Conservation (phyloP, 441 rosid genomes). For the Capsella rubella region DNA sequence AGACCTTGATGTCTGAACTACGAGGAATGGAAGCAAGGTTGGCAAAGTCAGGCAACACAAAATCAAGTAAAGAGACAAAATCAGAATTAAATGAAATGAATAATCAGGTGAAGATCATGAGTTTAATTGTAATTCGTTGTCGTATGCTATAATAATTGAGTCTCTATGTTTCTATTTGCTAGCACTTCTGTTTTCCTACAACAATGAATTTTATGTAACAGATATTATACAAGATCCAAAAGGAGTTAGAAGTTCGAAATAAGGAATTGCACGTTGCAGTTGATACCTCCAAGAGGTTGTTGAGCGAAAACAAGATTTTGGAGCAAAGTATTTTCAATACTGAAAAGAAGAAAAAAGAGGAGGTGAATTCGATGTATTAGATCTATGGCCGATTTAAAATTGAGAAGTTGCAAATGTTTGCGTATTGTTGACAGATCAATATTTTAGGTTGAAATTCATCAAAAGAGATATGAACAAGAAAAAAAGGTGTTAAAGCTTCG, state of each 20-base stretch:
- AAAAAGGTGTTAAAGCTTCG: conserved; percentile 61
- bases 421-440: conserved; percentile 19
- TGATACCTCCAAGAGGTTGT: conserved; percentile 58
- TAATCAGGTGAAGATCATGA: conserved; percentile 58
- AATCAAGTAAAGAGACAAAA: conserved; percentile 53
- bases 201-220: conserved; percentile 43
- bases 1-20: conserved; percentile 73
- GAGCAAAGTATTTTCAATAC: conserved; percentile 68
- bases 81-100: conserved; percentile 52
- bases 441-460: conserved; percentile 62
- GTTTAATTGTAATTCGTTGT: conserved; percentile 12
- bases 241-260: conserved; percentile 66
- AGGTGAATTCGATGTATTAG: conserved; percentile 54
- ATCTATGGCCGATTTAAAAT: conserved; percentile 23
- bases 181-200: conserved; percentile 3
- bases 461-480: conserved; percentile 74
- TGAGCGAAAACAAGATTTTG: conserved; percentile 63
- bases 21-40: conserved; percentile 64
- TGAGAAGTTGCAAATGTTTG: conserved; percentile 29
- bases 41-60: conserved; percentile 54
- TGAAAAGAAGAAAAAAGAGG: conserved; percentile 73
- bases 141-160: conserved; percentile 3
- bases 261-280: conserved; percentile 63
- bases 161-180: conserved; percentile 9
- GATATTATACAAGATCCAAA: conserved; percentile 67